Base-by-base conservation (phyloP, 768 basidiomycete genomes). In the Naganishia vaughanmartiniae region DNA sequence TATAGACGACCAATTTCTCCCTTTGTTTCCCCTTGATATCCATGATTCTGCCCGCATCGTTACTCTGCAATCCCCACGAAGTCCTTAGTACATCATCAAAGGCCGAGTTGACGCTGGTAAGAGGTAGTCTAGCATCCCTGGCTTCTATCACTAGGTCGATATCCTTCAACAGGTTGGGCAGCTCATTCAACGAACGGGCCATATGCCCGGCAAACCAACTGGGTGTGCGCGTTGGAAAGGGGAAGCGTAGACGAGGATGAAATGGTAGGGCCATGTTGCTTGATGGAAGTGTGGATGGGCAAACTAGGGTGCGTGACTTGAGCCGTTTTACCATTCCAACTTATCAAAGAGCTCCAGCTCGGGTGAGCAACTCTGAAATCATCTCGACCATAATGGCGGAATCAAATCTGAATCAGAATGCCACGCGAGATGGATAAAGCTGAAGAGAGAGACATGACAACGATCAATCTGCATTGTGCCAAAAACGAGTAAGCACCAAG, bases 161-260 rank as follows among this genome's bases (percentile, higher is more conserved):
- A 72, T 88, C 88, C 36, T 88, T 86, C 51, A 97, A 85, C 70
- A 93, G 83, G 24, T 85, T 83, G 24, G 92, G 91, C 53, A 96
- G 84, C 79, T 87, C 86, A 72, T 88, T 85, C 53, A 88, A 86
- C 79, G 95, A 95, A 76, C 88, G 87, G 82, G 87, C 89, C 93
- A 96, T 97, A 82, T 97, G 93, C 39, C 93, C 93, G 30, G 92
- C 92, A 83, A 89, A 95, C 93, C 93, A 96, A 85, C 93, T 93
- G 65, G 89, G 89, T 34, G 91, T 88, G 55, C 83, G 82, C 54
- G 90, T 87, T 28, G 93, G 85, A 67, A 82, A 81, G 68, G 85
- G 84, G 75, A 81, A 80, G 0, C 67, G 36, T 15, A 58, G 54
- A 7, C 70, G 65, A 33, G 73, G 58, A 53, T 55, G 48, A 66